phyloP scores from a whole-genome alignment of 805 yeast species.

The Saccharomycopsis javanensis region DNA sequence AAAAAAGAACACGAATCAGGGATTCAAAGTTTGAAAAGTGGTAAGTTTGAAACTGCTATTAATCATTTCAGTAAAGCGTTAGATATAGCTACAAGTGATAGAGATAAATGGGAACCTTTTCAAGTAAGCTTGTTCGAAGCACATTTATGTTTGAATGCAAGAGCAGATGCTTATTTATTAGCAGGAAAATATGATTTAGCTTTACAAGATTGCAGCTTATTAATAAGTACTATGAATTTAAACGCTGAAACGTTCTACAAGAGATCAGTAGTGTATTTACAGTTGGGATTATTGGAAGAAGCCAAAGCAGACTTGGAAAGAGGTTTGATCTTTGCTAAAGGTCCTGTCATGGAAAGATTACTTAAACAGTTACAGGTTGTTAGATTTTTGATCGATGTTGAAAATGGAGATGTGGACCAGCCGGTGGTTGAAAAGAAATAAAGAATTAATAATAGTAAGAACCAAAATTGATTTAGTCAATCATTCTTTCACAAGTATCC shows the following conservation, averaged over 20 bases:
- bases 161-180: slow-evolving; percentile 60
- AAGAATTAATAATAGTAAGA: background rate
- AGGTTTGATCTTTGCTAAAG: slow-evolving; percentile 48
- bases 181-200: slow-evolving; percentile 48
- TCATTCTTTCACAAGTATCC: background rate
- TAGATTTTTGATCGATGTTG: slow-evolving; percentile 40
- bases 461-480: no score
- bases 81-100: slow-evolving; percentile 48
- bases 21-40: slow-evolving; percentile 43
- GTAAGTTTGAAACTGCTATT: slow-evolving; percentile 48
- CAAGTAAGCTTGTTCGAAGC: slow-evolving; percentile 63
- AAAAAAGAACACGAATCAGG: slow-evolving; percentile 60
- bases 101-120: slow-evolving; percentile 67
- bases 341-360: slow-evolving; percentile 40
- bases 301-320: slow-evolving; percentile 64
- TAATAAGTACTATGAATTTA: slow-evolving; percentile 46
- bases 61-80: slow-evolving; percentile 58
- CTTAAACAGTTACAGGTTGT: slow-evolving; percentile 39
- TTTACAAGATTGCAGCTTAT: slow-evolving; percentile 57
- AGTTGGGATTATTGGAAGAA: slow-evolving; percentile 51
- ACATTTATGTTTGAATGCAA: slow-evolving; percentile 53
- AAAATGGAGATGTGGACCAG: slow-evolving; percentile 44
- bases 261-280: slow-evolving; percentile 53
- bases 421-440: background rate
- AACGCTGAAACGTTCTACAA: slow-evolving; percentile 65